These are phyloP conservation scores for Medicago truncatula DNA, from an alignment of 306 rosid genomes.

Conservation along the genomic window MtrunA17r5.0-ANR NC_053047.1:1572501-1573000, in stretches of 20 bases:
- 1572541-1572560: not conserved
- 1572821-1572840: conserved; percentile 97
- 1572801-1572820: conserved; percentile 99
- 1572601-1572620: too few relatives aligned
- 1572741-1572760: conserved; percentile 98
- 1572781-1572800: conserved; percentile 98
- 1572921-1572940: conserved; percentile 89
- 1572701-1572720: not conserved
- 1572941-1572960: conserved; percentile 63
- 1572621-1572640: too few relatives aligned
- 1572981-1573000: too few relatives aligned
- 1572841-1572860: conserved; percentile 88
- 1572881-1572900: conserved; percentile 96
- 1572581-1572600: not conserved
- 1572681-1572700: not conserved
- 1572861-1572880: conserved; percentile 95
- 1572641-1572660: not conserved
- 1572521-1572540: not conserved
- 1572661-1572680: not conserved
- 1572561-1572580: not conserved
- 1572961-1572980: conserved; percentile 16
- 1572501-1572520: not conserved
- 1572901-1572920: conserved; percentile 84
- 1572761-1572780: conserved; percentile 96
- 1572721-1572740: conserved; percentile 49